phyloP scores from a whole-genome alignment of 2,329 filamentous ascomycete genomes.

The Alternaria dauci region DNA sequence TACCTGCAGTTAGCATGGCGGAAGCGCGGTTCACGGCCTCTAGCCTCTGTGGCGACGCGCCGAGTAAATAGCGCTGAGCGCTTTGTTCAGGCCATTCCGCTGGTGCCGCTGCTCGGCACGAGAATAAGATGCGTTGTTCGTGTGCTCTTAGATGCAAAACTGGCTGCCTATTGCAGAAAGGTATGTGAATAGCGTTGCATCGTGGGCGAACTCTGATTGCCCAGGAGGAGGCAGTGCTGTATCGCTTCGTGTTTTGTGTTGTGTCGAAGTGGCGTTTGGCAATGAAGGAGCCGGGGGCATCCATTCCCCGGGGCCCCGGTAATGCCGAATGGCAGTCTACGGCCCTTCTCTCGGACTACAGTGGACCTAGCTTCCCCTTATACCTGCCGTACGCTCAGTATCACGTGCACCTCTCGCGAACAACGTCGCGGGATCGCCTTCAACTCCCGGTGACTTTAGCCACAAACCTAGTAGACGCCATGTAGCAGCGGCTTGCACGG shows the following conservation, averaged over 20 bases:
- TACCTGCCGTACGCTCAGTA: not conserved
- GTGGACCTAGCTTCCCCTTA: not conserved
- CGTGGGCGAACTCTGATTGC: not conserved
- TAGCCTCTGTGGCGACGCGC: not conserved
- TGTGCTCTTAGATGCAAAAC: not conserved
- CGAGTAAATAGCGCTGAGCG: not conserved
- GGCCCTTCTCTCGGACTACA: not conserved
- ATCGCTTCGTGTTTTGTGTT: slow-evolving; percentile 3
- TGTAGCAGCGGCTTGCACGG: not conserved
- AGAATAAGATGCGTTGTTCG: not conserved
- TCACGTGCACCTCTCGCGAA: not conserved
- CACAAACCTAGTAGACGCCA: not conserved
- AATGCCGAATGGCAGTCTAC: not conserved
- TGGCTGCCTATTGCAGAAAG: not conserved
- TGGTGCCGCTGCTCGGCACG: not conserved
- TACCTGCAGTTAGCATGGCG: not conserved
- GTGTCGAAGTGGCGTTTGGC: slow-evolving; percentile 4
- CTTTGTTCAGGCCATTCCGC: not conserved
- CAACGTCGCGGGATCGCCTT: not conserved
- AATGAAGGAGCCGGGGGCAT: not conserved
- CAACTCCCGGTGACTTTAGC: not conserved
- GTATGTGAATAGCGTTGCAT: not conserved
- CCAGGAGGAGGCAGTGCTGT: slow-evolving; percentile 2
- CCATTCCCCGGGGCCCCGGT: not conserved
- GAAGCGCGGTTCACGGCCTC: not conserved